phyloP scores from a whole-genome alignment of 2,329 filamentous ascomycete genomes.

The Neopestalotiopsis rosae region DNA sequence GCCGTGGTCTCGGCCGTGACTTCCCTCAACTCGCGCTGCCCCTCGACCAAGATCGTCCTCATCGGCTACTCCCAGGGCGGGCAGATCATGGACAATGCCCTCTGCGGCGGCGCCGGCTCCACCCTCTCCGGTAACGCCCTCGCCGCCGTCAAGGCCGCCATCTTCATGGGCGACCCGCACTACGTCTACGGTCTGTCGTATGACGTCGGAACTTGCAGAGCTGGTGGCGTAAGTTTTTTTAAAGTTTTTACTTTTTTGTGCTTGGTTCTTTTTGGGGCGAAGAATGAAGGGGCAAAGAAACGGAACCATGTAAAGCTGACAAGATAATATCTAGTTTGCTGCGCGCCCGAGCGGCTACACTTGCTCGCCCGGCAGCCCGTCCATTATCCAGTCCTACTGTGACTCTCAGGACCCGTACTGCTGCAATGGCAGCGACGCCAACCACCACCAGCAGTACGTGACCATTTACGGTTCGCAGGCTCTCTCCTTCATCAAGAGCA shows the following conservation, averaged over 20 bases:
- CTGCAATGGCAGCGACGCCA: constrained; percentile 66
- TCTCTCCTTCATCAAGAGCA: constrained; percentile 61
- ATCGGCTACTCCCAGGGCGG: constrained; percentile 70
- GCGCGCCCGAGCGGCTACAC: constrained; percentile 61
- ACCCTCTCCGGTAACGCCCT: constrained; percentile 53
- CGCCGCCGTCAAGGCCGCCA: constrained; percentile 61
- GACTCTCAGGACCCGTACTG: constrained; percentile 69
- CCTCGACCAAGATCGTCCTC: constrained; percentile 61
- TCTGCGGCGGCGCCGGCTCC: constrained; percentile 61
- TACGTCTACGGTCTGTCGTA: constrained; percentile 60
- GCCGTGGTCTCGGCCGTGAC: constrained; percentile 64
- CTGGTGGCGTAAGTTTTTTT: constrained; percentile 58
- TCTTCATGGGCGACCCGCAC: constrained; percentile 68
- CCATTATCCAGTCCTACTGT: constrained; percentile 69
- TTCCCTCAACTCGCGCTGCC: constrained; percentile 58
- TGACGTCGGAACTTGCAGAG: constrained; percentile 64
- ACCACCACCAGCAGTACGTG: constrained; percentile 68
- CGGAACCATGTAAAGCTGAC: not conserved
- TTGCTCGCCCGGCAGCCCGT: constrained; percentile 54
- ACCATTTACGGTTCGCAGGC: constrained; percentile 65
- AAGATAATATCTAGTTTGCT: constrained; percentile 54
- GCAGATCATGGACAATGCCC: constrained; percentile 67
- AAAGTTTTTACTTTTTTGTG: too few species aligned
- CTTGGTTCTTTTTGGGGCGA: too few species aligned
- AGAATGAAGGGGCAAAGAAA: too few species aligned